These are phyloP conservation scores for Colletotrichum sp. DNA, from an alignment of 2,329 filamentous ascomycete species.

Conservation along the genomic window DNA sequence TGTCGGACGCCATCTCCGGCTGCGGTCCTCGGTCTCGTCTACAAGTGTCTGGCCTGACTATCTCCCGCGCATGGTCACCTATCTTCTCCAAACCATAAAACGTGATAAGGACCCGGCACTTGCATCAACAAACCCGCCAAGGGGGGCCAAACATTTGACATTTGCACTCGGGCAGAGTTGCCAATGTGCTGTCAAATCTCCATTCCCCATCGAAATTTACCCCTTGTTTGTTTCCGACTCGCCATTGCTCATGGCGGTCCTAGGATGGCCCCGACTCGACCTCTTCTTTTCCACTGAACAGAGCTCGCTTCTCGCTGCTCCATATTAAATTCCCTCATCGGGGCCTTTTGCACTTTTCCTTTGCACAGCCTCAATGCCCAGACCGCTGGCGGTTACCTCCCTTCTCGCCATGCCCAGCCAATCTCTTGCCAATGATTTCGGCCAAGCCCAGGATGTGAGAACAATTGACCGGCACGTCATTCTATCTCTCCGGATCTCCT, in stretches of 20 bases:
- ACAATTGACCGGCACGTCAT: conserved; percentile 6
- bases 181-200: conserved; percentile 6
- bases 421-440: conserved; percentile 11
- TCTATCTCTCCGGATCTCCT: not conserved
- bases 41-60: not conserved
- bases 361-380: conserved; percentile 23
- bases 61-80: not conserved
- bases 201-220: not conserved
- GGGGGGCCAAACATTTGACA: not conserved
- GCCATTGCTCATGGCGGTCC: not conserved
- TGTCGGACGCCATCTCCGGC: conserved; percentile 9
- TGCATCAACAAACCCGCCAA: conserved; percentile 8
- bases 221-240: conserved; percentile 9
- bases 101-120: conserved; percentile 9
- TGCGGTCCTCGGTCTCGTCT: not conserved
- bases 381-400: conserved; percentile 13
- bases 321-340: conserved; percentile 19
- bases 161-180: not conserved
- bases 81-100: not conserved
- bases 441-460: conserved; percentile 7
- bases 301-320: conserved; percentile 14
- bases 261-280: conserved; percentile 13
- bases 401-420: conserved; percentile 7
- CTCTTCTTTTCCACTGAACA: not conserved
- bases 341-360: conserved; percentile 15